Conservation (phyloP, 2,329 filamentous ascomycete genomes). For the Chalara sp. region DNA sequence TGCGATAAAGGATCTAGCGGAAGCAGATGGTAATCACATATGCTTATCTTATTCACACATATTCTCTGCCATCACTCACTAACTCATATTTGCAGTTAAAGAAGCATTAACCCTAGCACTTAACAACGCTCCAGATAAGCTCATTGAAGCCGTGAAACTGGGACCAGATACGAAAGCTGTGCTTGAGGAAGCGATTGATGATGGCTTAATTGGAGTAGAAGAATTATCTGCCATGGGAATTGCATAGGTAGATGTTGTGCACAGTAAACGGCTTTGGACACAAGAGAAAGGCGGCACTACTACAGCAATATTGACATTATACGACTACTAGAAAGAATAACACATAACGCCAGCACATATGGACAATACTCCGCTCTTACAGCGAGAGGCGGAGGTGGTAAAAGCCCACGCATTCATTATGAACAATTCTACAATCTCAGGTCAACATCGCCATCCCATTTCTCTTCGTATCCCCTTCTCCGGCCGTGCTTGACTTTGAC, state of each 20-base stretch:
- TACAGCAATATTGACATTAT: no score
- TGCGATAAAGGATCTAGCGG: slow-evolving; percentile 33
- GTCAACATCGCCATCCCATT: no score
- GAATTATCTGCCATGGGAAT: slow-evolving; percentile 9
- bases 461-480: no score
- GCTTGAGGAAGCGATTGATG: slow-evolving; percentile 15
- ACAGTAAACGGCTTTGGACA: no score
- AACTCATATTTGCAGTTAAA: slow-evolving; percentile 28
- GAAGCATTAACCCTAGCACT: slow-evolving; percentile 41
- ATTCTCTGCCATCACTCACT: not conserved
- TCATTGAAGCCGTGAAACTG: slow-evolving; percentile 4
- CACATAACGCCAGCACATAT: no score
- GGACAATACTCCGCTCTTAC: no score
- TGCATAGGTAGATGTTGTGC: not conserved
- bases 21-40: slow-evolving; percentile 26
- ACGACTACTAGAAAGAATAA: no score
- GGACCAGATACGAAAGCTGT: slow-evolving; percentile 1
- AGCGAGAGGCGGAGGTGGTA: no score
- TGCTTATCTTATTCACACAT: not conserved
- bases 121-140: slow-evolving; percentile 29
- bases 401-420: no score
- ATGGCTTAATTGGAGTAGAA: slow-evolving; percentile 11
- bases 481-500: no score
- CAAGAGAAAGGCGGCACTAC: no score
- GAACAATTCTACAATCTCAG: no score